Evolutionary conservation across 1,139 yeast genomes (phyloP).

Genomic region (Magnusiomyces starmeri): DNA sequence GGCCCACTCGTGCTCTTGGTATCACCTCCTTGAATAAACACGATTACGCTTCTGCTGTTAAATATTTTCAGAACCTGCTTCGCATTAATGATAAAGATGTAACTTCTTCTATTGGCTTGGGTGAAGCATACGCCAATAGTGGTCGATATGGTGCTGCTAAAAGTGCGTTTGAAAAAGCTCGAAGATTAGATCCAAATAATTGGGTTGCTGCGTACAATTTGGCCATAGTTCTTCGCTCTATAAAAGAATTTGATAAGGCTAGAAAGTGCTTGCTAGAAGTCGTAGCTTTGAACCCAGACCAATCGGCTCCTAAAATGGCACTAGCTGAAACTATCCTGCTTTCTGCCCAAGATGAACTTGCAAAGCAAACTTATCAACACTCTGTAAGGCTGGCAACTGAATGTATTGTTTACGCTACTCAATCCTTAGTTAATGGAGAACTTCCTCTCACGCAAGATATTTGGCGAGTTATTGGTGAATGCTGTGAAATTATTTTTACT

Average conservation of each 20-base stretch:
- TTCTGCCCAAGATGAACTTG: slow-evolving; percentile 47
- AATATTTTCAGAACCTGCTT: slow-evolving; percentile 80
- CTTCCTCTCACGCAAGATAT: slow-evolving; percentile 39
- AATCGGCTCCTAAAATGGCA: slow-evolving; percentile 51
- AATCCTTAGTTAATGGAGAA: slow-evolving; percentile 16
- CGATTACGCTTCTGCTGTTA: slow-evolving; percentile 73
- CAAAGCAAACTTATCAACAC: slow-evolving; percentile 59
- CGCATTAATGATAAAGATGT: slow-evolving; percentile 59
- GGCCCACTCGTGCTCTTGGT: slow-evolving; percentile 91
- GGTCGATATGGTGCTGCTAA: slow-evolving; percentile 84
- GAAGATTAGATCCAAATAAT: slow-evolving; percentile 43
- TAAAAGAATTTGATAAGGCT: slow-evolving; percentile 48
- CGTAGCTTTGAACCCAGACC: slow-evolving; percentile 40
- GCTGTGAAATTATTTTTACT: slow-evolving; percentile 42
- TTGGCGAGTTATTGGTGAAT: slow-evolving; percentile 51
- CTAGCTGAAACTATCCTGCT: slow-evolving; percentile 51
- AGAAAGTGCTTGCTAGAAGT: slow-evolving; percentile 40
- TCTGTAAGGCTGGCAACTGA: slow-evolving; percentile 45
- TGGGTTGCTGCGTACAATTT: slow-evolving; percentile 63
- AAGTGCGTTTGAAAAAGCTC: slow-evolving; percentile 69
- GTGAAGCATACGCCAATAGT: slow-evolving; percentile 81
- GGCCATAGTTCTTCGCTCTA: slow-evolving; percentile 51
- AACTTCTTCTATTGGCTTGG: slow-evolving; percentile 87
- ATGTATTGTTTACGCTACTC: slow-evolving; percentile 35
- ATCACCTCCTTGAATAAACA: slow-evolving; percentile 65